Evolutionary conservation across 306 rosid genomes (phyloP).

Genomic region (Phaseolus lunatus): DNA sequence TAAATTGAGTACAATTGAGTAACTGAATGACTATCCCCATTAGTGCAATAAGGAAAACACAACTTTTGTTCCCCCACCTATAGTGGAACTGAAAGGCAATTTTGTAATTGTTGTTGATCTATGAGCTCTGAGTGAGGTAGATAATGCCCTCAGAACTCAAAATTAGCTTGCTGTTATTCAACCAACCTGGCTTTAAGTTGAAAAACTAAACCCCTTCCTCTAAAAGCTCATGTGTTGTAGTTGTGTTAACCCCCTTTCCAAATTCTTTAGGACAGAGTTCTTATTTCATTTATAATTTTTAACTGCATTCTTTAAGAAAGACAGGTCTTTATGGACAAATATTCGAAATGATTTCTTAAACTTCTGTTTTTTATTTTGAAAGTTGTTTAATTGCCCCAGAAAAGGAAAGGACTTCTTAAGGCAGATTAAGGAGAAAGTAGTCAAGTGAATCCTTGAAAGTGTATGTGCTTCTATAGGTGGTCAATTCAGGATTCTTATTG

Average conservation of each 20-base stretch:
- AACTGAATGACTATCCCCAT: background rate
- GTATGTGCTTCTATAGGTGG: background rate
- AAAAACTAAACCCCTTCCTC: background rate
- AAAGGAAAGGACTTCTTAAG: background rate
- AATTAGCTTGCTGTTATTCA: constrained; percentile 21
- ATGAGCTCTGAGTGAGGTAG: constrained; percentile 4
- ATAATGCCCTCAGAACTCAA: background rate
- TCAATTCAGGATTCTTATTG: constrained; percentile 9
- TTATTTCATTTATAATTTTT: background rate
- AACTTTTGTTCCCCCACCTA: background rate
- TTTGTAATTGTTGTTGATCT: constrained; percentile 20
- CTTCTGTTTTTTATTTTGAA: background rate
- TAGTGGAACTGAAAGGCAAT: background rate
- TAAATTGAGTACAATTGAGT: background rate
- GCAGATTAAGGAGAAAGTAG: background rate
- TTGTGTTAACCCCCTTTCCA: background rate
- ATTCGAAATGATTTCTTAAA: background rate
- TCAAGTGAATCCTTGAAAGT: background rate
- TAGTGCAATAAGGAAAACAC: constrained; percentile 1
- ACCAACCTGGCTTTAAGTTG: constrained; percentile 7
- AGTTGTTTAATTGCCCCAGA: constrained; percentile 3
- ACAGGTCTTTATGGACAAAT: background rate
- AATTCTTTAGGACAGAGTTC: background rate
- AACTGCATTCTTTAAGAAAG: background rate
- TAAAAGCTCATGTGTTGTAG: background rate